Evolutionary conservation across 208 protist species (phyloP).

Genomic region (Crithidia sp.): DNA sequence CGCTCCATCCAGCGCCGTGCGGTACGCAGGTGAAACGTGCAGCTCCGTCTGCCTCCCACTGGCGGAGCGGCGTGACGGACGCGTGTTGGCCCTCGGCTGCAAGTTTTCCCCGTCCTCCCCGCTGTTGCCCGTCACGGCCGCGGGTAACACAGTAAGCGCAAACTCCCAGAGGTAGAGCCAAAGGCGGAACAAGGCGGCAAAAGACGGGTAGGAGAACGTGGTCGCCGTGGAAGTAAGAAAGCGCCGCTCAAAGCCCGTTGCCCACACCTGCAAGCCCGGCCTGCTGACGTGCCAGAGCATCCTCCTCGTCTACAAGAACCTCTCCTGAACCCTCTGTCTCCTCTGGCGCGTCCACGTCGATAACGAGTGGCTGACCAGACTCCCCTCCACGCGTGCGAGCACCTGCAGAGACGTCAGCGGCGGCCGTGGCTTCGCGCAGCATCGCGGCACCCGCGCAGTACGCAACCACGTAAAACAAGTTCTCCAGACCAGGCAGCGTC

Average conservation of each 20-base stretch:
- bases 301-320: conserved; percentile 27
- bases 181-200: conserved; percentile 44
- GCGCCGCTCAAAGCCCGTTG: conserved; percentile 14
- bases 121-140: background rate
- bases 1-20: conserved; percentile 36
- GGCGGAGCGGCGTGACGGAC: background rate
- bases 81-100: too few relatives aligned
- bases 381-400: background rate
- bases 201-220: background rate
- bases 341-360: conserved; percentile 29
- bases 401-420: background rate
- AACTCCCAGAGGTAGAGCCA: conserved; percentile 75
- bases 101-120: background rate
- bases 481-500: conserved; percentile 49
- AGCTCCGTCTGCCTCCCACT: conserved; percentile 1
- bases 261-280: conserved; percentile 30
- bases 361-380: background rate
- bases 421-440: conserved; percentile 31
- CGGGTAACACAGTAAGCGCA: conserved; percentile 35
- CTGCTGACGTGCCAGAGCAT: conserved; percentile 9
- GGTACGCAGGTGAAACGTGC: conserved; percentile 12
- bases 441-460: conserved; percentile 67
- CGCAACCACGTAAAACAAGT: conserved; percentile 71
- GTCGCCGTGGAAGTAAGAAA: conserved; percentile 8
- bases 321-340: background rate